Percentiles rank a stretch among this genome's conserved stretches.
Conservation (phyloP, 2,329 filamentous ascomycete species). For the Cytospora piceicola region DNA sequence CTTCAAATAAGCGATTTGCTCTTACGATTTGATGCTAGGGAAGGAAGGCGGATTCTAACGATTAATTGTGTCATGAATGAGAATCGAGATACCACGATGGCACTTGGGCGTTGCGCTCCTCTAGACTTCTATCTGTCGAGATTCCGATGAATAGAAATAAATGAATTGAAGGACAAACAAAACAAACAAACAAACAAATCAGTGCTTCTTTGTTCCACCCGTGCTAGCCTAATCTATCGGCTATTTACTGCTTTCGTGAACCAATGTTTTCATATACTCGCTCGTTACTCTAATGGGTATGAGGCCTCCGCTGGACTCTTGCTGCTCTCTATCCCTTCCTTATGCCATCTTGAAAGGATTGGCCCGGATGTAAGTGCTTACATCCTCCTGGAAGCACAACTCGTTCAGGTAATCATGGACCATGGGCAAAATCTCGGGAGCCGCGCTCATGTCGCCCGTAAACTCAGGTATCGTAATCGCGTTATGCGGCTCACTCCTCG, state of each 20-base stretch:
- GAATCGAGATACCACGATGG: slow-evolving; percentile 26
- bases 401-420: slow-evolving; percentile 66
- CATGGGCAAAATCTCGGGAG: slow-evolving; percentile 53
- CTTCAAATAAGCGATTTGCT: slow-evolving; percentile 78
- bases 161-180: slow-evolving; percentile 19
- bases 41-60: slow-evolving; percentile 26
- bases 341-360: slow-evolving; percentile 52
- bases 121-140: slow-evolving; percentile 23
- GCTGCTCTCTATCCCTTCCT: neutral
- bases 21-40: slow-evolving; percentile 28
- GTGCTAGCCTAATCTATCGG: neutral
- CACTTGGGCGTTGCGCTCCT: slow-evolving; percentile 6
- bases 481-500: slow-evolving; percentile 80
- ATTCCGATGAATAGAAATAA: slow-evolving; percentile 24
- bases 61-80: slow-evolving; percentile 28
- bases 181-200: neutral
- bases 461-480: slow-evolving; percentile 83
- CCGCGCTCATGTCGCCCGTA: slow-evolving; percentile 48
- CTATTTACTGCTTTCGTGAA: neutral
- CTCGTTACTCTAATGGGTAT: slow-evolving; percentile 1
- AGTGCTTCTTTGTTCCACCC: neutral
- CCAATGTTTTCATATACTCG: neutral
- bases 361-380: slow-evolving; percentile 63
- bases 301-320: neutral
- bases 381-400: slow-evolving; percentile 58